Evolutionary conservation across 495 filamentous ascomycete species (phyloP).

Genomic region (Cercophora newfieldiana): DNA sequence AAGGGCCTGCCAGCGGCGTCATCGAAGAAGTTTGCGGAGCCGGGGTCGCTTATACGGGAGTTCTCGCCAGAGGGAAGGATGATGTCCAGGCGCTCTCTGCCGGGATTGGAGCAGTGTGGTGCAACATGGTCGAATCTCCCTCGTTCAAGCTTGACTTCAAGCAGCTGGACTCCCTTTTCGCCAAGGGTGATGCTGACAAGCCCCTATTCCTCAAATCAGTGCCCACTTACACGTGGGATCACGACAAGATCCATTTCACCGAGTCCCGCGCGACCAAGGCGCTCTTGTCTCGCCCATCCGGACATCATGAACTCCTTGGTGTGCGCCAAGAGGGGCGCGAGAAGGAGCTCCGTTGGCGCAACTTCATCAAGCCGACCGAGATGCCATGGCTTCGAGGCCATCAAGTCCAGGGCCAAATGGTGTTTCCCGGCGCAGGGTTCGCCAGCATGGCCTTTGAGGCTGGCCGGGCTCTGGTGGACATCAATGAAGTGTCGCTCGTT

Average conservation of each 20-base stretch:
- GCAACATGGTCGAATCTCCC: background rate
- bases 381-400: conserved; percentile 55
- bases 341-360: conserved; percentile 40
- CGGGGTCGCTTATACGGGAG: conserved; percentile 26
- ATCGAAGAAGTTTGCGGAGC: conserved; percentile 18
- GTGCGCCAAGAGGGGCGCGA: conserved; percentile 38
- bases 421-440: conserved; percentile 61
- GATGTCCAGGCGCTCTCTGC: conserved; percentile 12
- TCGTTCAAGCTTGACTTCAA: background rate
- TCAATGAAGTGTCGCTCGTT: conserved; percentile 9
- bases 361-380: conserved; percentile 39
- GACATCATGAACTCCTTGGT: conserved; percentile 54
- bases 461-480: conserved; percentile 1
- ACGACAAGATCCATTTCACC: conserved; percentile 37
- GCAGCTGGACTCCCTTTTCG: background rate
- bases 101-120: background rate
- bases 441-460: conserved; percentile 56
- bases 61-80: conserved; percentile 19
- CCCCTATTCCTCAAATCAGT: conserved; percentile 14
- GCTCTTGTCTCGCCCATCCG: conserved; percentile 36
- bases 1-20: conserved; percentile 34
- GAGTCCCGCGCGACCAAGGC: conserved; percentile 43
- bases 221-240: conserved; percentile 44
- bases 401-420: conserved; percentile 30
- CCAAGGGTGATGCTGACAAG: background rate